Conservation (phyloP, 495 filamentous ascomycete species). For the Aspergillus incahuasiensis region DNA sequence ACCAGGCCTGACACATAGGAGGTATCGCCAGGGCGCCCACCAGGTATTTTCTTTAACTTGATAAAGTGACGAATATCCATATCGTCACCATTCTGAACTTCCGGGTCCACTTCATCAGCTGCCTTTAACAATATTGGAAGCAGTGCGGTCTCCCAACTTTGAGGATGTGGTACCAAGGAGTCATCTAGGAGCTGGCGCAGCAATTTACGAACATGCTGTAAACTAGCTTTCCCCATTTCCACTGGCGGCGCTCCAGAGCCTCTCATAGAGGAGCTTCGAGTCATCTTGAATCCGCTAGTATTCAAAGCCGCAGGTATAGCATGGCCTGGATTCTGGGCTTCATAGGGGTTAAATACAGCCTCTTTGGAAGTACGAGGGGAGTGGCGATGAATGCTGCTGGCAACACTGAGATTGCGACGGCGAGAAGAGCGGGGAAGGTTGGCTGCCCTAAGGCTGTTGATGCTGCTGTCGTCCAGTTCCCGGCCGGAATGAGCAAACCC, state of each 20-base stretch:
- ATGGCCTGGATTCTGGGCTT: slow-evolving; percentile 18
- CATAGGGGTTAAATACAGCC: slow-evolving; percentile 31
- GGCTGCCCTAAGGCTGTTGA: slow-evolving; percentile 54
- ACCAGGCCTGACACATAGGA: slow-evolving; percentile 92
- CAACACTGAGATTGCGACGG: slow-evolving; percentile 70
- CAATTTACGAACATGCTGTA: slow-evolving; percentile 82
- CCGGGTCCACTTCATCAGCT: slow-evolving; percentile 90
- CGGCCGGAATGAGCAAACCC: slow-evolving; percentile 59
- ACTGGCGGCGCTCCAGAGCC: slow-evolving; percentile 67
- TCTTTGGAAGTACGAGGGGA: slow-evolving; percentile 59
- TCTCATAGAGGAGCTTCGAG: slow-evolving; percentile 79
- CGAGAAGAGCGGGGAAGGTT: slow-evolving; percentile 53
- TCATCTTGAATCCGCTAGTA: slow-evolving; percentile 54
- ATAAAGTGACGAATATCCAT: slow-evolving; percentile 99
- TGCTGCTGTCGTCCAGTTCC: slow-evolving; percentile 54
- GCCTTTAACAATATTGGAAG: slow-evolving; percentile 88
- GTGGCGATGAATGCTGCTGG: slow-evolving; percentile 63
- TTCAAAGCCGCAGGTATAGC: slow-evolving; percentile 18
- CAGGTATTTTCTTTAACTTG: slow-evolving; percentile 93
- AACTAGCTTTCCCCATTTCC: slow-evolving; percentile 79
- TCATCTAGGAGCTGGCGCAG: slow-evolving; percentile 79
- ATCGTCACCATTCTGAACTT: slow-evolving; percentile 82
- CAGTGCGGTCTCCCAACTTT: slow-evolving; percentile 85
- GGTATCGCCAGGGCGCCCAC: slow-evolving; percentile 84
- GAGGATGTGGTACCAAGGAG: slow-evolving; percentile 61